phyloP scores from a whole-genome alignment of 805 yeast genomes.

The Priceomyces fermenticarens region DNA sequence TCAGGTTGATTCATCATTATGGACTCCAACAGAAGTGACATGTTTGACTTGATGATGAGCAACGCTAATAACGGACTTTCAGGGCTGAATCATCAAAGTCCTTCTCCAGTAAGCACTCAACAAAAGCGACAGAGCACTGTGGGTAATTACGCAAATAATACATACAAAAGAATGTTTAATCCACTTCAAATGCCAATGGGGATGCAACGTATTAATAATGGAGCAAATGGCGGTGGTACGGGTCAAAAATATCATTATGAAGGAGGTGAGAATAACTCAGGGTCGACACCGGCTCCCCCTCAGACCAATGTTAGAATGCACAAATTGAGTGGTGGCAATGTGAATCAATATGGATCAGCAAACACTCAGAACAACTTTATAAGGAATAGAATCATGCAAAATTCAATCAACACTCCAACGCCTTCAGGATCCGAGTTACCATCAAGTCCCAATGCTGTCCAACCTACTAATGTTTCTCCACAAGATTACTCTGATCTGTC shows the following conservation, averaged over 20 bases:
- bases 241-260: slow-evolving; percentile 1
- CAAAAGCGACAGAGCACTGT: slow-evolving; percentile 42
- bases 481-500: slow-evolving; percentile 40
- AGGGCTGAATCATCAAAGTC: slow-evolving; percentile 8
- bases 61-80: slow-evolving; percentile 1
- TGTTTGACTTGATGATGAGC: slow-evolving; percentile 8
- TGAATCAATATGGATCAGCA: background rate
- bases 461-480: slow-evolving; percentile 19
- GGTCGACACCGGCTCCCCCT: slow-evolving; percentile 6
- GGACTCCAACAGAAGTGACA: slow-evolving; percentile 5
- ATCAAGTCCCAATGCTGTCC: slow-evolving; percentile 33
- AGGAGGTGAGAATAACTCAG: slow-evolving; percentile 1
- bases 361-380: background rate
- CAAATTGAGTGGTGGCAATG: slow-evolving; percentile 1
- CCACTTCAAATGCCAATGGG: slow-evolving; percentile 14
- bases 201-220: slow-evolving; percentile 5
- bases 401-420: slow-evolving; percentile 33
- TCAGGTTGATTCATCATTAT: slow-evolving; percentile 5
- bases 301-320: slow-evolving; percentile 6
- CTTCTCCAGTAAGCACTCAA: slow-evolving; percentile 13
- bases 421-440: slow-evolving; percentile 43
- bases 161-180: slow-evolving; percentile 35
- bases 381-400: slow-evolving; percentile 10
- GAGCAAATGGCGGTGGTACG: background rate
- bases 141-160: slow-evolving; percentile 28